phyloP scores from a whole-genome alignment of 2,329 filamentous ascomycete species.

The Paramyrothecium sp. region DNA sequence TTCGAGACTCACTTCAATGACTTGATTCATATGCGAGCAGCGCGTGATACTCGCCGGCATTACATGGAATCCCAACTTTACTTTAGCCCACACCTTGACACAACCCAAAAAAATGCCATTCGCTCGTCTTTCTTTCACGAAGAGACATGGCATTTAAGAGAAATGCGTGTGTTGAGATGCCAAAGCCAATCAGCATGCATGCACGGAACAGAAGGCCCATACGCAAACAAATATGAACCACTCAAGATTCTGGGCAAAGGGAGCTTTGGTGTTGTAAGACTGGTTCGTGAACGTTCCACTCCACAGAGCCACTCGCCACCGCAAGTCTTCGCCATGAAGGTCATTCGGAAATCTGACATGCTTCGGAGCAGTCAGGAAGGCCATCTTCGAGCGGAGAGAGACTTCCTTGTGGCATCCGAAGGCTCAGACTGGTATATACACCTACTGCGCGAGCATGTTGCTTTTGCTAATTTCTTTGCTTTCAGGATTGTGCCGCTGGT shows the following conservation, averaged over 20 bases:
- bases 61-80: conserved; percentile 52
- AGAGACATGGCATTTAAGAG: conserved; percentile 74
- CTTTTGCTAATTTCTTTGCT: not conserved
- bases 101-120: conserved; percentile 51
- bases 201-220: conserved; percentile 7
- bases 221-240: conserved; percentile 61
- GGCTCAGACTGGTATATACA: conserved; percentile 70
- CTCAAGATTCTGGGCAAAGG: conserved; percentile 86
- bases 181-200: conserved; percentile 37
- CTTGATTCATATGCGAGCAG: conserved; percentile 50
- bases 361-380: conserved; percentile 87
- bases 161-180: conserved; percentile 67
- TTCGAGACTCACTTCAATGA: conserved; percentile 82
- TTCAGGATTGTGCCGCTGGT: conserved; percentile 80
- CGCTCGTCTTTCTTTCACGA: conserved; percentile 60
- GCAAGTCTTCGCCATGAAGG: conserved; percentile 91
- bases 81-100: conserved; percentile 47
- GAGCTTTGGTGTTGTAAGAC: conserved; percentile 87
- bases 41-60: conserved; percentile 27
- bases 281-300: conserved; percentile 69
- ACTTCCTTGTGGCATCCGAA: conserved; percentile 86
- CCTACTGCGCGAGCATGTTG: not conserved
- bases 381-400: conserved; percentile 85
- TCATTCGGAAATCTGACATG: conserved; percentile 94
- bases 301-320: conserved; percentile 22